Conservation (phyloP, 176 grass and related monocot species). For the Tillandsia fasciculata region DNA sequence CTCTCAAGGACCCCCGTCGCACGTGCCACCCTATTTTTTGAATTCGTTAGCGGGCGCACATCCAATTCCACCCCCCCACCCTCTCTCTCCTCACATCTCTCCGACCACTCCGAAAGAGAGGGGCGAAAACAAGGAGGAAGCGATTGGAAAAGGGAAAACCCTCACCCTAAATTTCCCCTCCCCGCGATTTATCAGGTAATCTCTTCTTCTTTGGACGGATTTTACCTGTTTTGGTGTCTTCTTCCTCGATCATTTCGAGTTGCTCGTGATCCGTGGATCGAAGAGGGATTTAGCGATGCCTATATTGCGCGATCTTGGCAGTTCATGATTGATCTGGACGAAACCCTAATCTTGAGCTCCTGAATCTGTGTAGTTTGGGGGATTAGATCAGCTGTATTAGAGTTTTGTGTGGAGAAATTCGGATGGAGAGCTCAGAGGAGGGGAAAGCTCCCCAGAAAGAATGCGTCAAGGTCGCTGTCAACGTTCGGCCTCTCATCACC, state of each 20-base stretch:
- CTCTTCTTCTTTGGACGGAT: neutral
- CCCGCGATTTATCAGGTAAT: neutral
- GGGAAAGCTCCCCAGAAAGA: conserved; percentile 37
- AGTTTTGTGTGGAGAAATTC: conserved; percentile 16
- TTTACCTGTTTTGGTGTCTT: neutral
- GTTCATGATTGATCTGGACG: neutral
- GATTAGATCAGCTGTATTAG: neutral
- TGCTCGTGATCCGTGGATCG: too few species aligned
- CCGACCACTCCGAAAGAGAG: neutral
- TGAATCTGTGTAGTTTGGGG: neutral
- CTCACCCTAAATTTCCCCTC: neutral
- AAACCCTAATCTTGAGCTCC: neutral
- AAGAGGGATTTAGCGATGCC: too few species aligned
- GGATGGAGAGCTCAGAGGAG: conserved; percentile 43
- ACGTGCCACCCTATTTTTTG: conserved; percentile 37
- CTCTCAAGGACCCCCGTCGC: neutral
- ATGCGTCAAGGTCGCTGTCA: conserved; percentile 85
- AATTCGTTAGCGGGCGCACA: conserved; percentile 33
- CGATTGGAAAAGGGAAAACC: conserved; percentile 16
- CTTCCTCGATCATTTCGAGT: neutral
- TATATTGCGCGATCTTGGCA: too few species aligned
- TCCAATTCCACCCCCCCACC: neutral
- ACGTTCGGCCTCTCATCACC: conserved; percentile 87
- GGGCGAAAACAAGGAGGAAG: neutral
- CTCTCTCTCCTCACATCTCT: neutral